Evolutionary conservation across 768 basidiomycete species (phyloP).

Genomic region (Guyanaporus albipodus): DNA sequence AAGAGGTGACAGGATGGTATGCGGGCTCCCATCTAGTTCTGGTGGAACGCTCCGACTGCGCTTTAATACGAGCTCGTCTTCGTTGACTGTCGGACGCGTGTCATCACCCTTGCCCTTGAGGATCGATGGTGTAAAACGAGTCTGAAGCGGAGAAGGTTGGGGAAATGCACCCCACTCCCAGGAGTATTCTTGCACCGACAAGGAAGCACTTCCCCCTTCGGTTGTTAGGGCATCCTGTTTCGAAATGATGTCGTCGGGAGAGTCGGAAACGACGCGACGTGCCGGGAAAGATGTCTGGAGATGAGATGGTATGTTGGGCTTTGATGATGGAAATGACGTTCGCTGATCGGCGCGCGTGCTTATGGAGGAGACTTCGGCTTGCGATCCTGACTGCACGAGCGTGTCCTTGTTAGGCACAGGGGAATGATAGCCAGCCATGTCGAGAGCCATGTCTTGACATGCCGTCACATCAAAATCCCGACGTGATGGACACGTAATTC

Average conservation of each 20-base stretch:
- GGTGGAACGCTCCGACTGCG: conserved; percentile 60
- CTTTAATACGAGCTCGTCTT: conserved; percentile 28
- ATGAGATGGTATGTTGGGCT: conserved; percentile 17
- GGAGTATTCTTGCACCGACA: conserved; percentile 63
- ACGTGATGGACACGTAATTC: conserved; percentile 1
- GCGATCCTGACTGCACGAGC: conserved; percentile 1
- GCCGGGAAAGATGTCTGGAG: conserved; percentile 33
- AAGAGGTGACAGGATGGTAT: conserved; percentile 18
- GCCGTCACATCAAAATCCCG: conserved; percentile 3
- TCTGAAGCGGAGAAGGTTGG: conserved; percentile 64
- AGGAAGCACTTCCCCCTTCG: conserved; percentile 8
- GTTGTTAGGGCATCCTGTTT: conserved; percentile 5
- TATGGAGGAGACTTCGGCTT: conserved; percentile 10
- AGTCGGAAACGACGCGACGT: conserved; percentile 58
- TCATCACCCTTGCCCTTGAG: conserved; percentile 18
- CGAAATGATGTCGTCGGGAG: conserved; percentile 45
- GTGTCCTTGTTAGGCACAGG: conserved; percentile 2
- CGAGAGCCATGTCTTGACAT: conserved; percentile 66
- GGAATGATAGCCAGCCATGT: conserved; percentile 77
- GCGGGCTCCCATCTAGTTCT: conserved; percentile 43
- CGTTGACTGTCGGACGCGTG: conserved; percentile 9
- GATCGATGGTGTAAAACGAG: conserved; percentile 37
- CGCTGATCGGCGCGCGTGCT: conserved; percentile 3
- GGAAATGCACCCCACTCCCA: conserved; percentile 97
- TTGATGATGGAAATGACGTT: conserved; percentile 22